These are phyloP conservation scores for Spiromastix sp. DNA, from an alignment of 2,329 filamentous ascomycete species.

Conservation along the genomic window DNA sequence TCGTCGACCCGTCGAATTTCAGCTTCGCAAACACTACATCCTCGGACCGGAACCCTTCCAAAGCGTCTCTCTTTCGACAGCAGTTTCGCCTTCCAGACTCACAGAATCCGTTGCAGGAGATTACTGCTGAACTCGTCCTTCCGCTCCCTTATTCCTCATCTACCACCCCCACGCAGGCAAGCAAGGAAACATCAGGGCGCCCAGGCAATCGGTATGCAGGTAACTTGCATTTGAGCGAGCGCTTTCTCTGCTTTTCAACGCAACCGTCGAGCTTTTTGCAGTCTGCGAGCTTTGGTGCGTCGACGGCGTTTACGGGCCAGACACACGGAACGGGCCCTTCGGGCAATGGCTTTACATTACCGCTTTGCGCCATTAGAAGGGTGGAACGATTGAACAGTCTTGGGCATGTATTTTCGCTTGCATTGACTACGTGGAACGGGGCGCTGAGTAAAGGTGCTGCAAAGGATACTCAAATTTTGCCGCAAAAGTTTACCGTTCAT, in stretches of 20 bases:
- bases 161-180: constrained; percentile 50
- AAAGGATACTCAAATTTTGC: constrained; percentile 38
- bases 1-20: constrained; percentile 82
- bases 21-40: constrained; percentile 61
- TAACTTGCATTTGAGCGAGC: constrained; percentile 86
- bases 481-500: constrained; percentile 85
- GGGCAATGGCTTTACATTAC: constrained; percentile 91
- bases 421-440: constrained; percentile 89
- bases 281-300: constrained; percentile 66
- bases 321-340: constrained; percentile 87
- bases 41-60: constrained; percentile 74
- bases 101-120: constrained; percentile 90
- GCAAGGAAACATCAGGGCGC: constrained; percentile 48
- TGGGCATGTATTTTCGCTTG: constrained; percentile 82
- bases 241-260: constrained; percentile 93
- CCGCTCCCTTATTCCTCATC: constrained; percentile 52
- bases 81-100: constrained; percentile 92
- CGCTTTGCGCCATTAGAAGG: constrained; percentile 78
- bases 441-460: constrained; percentile 44
- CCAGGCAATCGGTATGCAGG: constrained; percentile 79
- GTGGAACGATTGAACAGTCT: constrained; percentile 91
- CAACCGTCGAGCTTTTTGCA: constrained; percentile 78
- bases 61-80: constrained; percentile 83
- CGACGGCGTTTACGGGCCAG: constrained; percentile 79
- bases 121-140: constrained; percentile 89